Percentiles rank a stretch among this genome's conserved stretches.
Conservation (phyloP, 1,284 basidiomycete genomes). For the Ganoderma multipileum region DNA sequence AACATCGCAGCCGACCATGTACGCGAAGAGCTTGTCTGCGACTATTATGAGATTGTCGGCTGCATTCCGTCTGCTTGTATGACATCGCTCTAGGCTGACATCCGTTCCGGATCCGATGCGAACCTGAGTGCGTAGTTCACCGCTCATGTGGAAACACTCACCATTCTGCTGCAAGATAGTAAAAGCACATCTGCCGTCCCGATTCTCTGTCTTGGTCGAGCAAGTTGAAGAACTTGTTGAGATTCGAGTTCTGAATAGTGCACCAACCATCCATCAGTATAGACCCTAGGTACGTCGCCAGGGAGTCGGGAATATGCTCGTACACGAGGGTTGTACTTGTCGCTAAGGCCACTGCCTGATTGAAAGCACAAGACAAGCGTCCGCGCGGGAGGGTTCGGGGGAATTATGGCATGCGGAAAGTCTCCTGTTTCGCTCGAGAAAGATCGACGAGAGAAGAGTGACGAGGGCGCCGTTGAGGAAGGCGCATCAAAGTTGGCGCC, state of each 20-base stretch:
- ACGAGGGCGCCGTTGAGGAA: background rate
- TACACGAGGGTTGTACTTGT: constrained; percentile 48
- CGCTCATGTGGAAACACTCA: background rate
- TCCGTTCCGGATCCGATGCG: background rate
- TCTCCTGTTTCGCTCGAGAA: constrained; percentile 28
- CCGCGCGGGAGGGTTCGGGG: constrained; percentile 34
- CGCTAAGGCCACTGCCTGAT: constrained; percentile 64
- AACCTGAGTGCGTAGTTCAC: background rate
- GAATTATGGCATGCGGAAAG: constrained; percentile 33
- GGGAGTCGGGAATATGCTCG: constrained; percentile 47
- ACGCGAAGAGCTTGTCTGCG: background rate
- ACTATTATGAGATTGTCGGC: background rate
- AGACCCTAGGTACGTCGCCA: background rate
- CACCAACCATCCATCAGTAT: background rate
- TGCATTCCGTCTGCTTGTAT: background rate
- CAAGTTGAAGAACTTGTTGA: constrained; percentile 61
- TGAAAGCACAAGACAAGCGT: constrained; percentile 54
- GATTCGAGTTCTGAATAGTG: constrained; percentile 63
- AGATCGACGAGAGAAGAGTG: constrained; percentile 1
- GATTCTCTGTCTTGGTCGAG: constrained; percentile 56
- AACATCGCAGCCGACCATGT: background rate
- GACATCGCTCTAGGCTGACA: background rate
- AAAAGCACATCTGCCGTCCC: constrained; percentile 42
- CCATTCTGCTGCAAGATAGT: background rate
- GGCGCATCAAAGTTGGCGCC: background rate